Evolutionary conservation across 2,329 filamentous ascomycete species (phyloP), one percentile per base, ranked within the genome.

Genomic region (Cytospora piceae): DNA sequence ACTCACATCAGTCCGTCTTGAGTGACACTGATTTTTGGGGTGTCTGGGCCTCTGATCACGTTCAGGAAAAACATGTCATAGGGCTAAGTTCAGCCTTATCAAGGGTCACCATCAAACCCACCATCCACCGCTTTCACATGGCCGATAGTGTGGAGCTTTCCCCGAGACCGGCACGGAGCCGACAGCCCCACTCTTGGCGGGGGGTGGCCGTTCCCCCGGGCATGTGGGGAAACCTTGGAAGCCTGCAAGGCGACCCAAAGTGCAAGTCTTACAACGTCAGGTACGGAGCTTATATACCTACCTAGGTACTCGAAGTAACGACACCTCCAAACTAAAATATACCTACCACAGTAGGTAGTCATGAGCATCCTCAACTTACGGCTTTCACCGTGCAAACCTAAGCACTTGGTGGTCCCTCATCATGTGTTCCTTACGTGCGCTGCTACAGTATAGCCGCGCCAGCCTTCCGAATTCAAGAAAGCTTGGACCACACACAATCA

Each of bases 191-290:
- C 42, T n/a, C 11, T 11, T 46, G 42, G 42, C 42, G 42, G 42
- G 42, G 42, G 15, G 17, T 15, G 9, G 20, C 42, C 9, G 32
- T 34, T 3, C 32, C 8, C 32, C 27, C 46, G 42, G 46, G 46
- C 46, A 49, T 9, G 46, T 49, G 27, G n/a, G 57, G 49, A 49
- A 60, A 29, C 27, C 27, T 29, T 29, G 5, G 27, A 29, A 29
- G 54, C 42, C 61, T 63, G 61, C 39, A 56, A 22, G 46, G 42
- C 27, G 60, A 29, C 52, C 52, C 37, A 62, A 61, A 55, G 59
- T 61, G 59, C 59, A 55, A 27, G 46, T 55, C 37, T 46, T 15
- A 20, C 31, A 39, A 61, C 34, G 24, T 61, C 58, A 51, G 42
- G 42, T 51, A 49, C 37, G 6, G 20, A 58, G 4, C 6, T 42